Base-by-base conservation (phyloP, 306 rosid species). In the Cucumis hystrix region DNA sequence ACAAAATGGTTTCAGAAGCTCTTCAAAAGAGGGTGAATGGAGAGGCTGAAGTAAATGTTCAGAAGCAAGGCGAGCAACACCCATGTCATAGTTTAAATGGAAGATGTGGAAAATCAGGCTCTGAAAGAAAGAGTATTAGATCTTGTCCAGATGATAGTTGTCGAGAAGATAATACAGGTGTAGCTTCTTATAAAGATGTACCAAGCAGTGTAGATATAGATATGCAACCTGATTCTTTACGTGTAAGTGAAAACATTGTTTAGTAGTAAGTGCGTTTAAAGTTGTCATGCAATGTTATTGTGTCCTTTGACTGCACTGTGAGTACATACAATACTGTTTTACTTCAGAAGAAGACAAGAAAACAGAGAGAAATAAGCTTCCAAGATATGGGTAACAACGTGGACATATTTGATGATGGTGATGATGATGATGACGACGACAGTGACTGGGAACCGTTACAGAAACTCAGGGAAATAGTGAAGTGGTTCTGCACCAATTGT, bases 401-500 rank as follows among this genome's bases (percentile, higher is more conserved):
- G 62, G 85, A 82, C 56, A 51, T 84, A 75, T 79, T 84, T 10
- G 93, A 91, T 2, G 94, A 88, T 3, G 88, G 85, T 2, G 94
- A 88, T 3, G 88, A 87, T 0, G 91, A 89, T 1, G 94, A 88
- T 0, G 89, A 89, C 0, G 91, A 81, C 11, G 94, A 92, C 51
- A 83, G 89, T 78, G 99, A 95, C 74, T 92, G 97, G 99, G 97
- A 95, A 75, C 99, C 99, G 20, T 35, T 87, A 49, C 85, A 79
- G 25, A 87, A 77, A 71, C 80, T 58, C 67, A 80, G 82, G 39
- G 97, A 95, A 82, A 74, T 87, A 33, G 3, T 81, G 75, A 92
- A 82, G 91, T 92, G 99, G 99, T 88, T 83, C 84, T 95, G 99
- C 82, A 92, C 75, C 72, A 95, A 95, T 73, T 95, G 99, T 81